Evolutionary conservation across 2,329 filamentous ascomycete genomes (phyloP).

Genomic region (Cercospora citrullina): DNA sequence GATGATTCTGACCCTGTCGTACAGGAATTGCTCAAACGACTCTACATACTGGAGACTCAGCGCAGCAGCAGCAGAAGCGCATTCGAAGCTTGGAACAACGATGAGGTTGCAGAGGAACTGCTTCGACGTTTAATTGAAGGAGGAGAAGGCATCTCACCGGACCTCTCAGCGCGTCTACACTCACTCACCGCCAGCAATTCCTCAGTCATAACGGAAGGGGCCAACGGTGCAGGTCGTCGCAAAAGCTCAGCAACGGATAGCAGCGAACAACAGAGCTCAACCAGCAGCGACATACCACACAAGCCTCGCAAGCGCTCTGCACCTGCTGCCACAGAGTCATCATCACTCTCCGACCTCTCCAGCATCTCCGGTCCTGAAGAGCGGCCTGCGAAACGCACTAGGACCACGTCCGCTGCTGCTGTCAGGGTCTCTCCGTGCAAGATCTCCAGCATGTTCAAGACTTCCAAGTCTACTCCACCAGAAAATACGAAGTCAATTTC

Average conservation of each 20-base stretch:
- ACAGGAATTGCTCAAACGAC: background rate
- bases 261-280: background rate
- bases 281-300: background rate
- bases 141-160: background rate
- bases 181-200: background rate
- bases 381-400: background rate
- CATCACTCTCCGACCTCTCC: background rate
- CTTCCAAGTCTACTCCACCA: background rate
- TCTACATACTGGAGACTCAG: background rate
- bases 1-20: conserved; percentile 1
- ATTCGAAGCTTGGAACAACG: background rate
- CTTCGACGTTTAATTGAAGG: conserved; percentile 1
- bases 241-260: background rate
- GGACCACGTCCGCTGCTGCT: background rate
- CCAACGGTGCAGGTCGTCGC: background rate
- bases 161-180: background rate
- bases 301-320: background rate
- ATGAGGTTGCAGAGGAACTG: conserved; percentile 6
- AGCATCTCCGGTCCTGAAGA: background rate
- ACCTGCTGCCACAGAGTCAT: background rate
- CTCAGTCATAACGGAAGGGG: background rate
- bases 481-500: background rate
- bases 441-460: conserved; percentile 4
- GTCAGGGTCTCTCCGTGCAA: background rate
- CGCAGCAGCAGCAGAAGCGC: background rate